Evolutionary conservation across 352 stramenopile species (phyloP).

Genomic region (Phytophthora nicotianae): DNA sequence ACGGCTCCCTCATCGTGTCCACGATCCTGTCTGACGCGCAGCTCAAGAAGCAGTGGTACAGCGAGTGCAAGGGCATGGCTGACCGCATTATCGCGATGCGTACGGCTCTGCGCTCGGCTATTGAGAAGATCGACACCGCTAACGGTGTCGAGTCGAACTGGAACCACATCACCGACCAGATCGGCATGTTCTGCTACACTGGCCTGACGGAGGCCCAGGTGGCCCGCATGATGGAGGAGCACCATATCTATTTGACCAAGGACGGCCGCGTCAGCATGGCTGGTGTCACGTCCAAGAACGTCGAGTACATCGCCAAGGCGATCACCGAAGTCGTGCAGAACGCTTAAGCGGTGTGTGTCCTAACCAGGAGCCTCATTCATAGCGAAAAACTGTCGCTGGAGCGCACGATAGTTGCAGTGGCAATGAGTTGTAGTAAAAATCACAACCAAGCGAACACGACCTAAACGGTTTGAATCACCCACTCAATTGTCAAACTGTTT

Average conservation of each 20-base stretch:
- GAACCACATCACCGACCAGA: conserved; percentile 98
- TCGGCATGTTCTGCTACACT: conserved; percentile 99
- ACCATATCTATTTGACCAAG: conserved; percentile 99
- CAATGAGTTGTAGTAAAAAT: conserved; percentile 33
- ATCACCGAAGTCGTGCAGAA: conserved; percentile 94
- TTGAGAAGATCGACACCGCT: conserved; percentile 83
- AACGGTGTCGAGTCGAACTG: conserved; percentile 91
- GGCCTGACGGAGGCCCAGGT: conserved; percentile 96
- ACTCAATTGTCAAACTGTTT: background rate
- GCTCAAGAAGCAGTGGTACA: conserved; percentile 94
- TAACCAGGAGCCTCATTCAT: too few species aligned
- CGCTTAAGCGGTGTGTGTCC: conserved; percentile 72
- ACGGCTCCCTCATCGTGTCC: conserved; percentile 98
- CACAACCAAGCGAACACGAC: conserved; percentile 8
- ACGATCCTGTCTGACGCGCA: conserved; percentile 94
- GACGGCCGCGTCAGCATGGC: conserved; percentile 98
- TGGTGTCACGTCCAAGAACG: conserved; percentile 96
- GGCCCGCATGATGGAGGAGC: conserved; percentile 92
- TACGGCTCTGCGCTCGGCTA: conserved; percentile 71
- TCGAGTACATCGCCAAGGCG: conserved; percentile 95
- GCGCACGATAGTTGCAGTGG: conserved; percentile 13
- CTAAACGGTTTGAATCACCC: conserved; percentile 15
- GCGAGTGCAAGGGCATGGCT: conserved; percentile 96
- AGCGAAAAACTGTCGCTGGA: conserved; percentile 9
- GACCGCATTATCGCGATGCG: conserved; percentile 97